These are phyloP conservation scores for Dioszegia crocea DNA, from an alignment of 768 basidiomycete species.

Conservation along the genomic window DNA sequence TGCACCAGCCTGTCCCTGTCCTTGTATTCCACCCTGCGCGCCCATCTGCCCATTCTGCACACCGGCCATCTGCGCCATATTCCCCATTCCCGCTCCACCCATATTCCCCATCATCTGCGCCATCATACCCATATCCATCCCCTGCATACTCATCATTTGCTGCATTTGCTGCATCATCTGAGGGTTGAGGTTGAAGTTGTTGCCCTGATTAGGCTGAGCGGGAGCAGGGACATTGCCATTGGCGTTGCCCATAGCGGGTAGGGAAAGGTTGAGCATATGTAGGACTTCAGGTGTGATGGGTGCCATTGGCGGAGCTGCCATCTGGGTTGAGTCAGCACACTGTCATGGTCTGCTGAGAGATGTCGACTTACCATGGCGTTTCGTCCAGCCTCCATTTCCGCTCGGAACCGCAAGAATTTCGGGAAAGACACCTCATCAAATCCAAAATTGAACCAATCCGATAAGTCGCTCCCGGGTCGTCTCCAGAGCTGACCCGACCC, in stretches of 20 bases:
- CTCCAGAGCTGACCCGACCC: conserved; percentile 83
- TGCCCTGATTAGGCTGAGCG: background rate
- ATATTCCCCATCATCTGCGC: conserved; percentile 57
- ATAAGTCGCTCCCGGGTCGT: conserved; percentile 81
- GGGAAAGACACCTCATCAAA: conserved; percentile 97
- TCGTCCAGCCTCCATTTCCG: conserved; percentile 46
- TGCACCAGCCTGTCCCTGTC: background rate
- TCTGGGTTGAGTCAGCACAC: conserved; percentile 2
- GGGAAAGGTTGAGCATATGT: conserved; percentile 21
- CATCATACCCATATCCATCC: conserved; percentile 63
- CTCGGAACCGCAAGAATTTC: conserved; percentile 58
- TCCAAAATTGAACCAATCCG: conserved; percentile 99
- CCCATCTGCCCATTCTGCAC: conserved; percentile 56
- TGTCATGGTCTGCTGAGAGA: background rate
- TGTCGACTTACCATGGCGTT: conserved; percentile 32
- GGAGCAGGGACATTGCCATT: background rate
- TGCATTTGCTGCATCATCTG: conserved; percentile 62
- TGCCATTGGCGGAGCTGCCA: conserved; percentile 22
- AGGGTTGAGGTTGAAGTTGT: conserved; percentile 56
- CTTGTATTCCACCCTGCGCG: conserved; percentile 48
- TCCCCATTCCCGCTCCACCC: conserved; percentile 48
- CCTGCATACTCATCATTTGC: conserved; percentile 55
- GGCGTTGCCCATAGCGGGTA: background rate
- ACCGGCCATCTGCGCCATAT: conserved; percentile 1
- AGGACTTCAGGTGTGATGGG: conserved; percentile 19